Evolutionary conservation across 2,329 filamentous ascomycete genomes (phyloP), one percentile per base, ranked within the genome.

Genomic region (Polytolypa hystricis): DNA sequence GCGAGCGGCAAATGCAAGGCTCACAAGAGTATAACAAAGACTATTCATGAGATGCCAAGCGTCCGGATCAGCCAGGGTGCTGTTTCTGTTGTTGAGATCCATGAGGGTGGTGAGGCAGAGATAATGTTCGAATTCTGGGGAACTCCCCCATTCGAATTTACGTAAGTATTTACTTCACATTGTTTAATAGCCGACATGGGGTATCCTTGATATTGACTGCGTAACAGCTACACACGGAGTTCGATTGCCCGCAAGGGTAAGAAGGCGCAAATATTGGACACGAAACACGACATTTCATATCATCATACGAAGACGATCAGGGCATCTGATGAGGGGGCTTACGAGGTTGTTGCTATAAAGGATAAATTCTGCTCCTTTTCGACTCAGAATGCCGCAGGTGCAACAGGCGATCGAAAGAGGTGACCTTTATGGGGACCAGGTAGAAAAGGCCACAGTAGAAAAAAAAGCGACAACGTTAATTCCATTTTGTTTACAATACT

Each of bases 331-430:
- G 91, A 96, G 68, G 91, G 91, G 33, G 94, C 86, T 47, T 98
- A 98, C 55, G 91, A 98, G 64, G 89, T 98, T 12, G 84, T 96
- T 19, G 81, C 84, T 8, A 94, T 98, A 61, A 93, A 93, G 68
- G 91, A 98, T 61, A 77, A 77, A 52, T 93, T 76, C 64, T 98
- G 91, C 57, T 79, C 84, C 17, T 94, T 93, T 60, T 84, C 84
- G 30, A 89, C 79, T 42, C 73, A 79, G 53, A 72, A 75, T 45
- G 61, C 69, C 26, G 61, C 69, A 38, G 67, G 67, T 52, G 27
- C 19, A 17, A 41, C 41, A 38, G 36, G 42, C 31, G 37, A 43
- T 30, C 20, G 28, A 21, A 37, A 30, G 30, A 38, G 33, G 19
- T n/a, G n/a, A n/a, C n/a, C n/a, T n/a, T n/a, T n/a, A n/a, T n/a